phyloP scores from a whole-genome alignment of 2,329 filamentous ascomycete genomes.

The Botrytis squamosa region DNA sequence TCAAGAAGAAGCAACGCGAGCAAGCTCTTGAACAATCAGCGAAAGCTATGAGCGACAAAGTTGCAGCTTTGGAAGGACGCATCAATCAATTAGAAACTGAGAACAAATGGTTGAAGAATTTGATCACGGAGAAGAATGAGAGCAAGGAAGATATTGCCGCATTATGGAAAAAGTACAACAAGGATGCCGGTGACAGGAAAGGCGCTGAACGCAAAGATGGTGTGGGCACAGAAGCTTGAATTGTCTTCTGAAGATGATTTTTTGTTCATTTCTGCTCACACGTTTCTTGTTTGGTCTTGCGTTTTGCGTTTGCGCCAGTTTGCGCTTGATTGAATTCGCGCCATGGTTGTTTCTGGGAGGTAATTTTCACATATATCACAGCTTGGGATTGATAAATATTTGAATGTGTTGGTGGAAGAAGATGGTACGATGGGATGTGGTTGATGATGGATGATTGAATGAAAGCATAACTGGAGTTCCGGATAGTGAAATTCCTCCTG shows the following conservation, averaged over 20 bases:
- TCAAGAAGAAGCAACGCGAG: slow-evolving; percentile 96
- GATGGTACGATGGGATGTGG: background rate
- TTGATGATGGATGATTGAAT: slow-evolving; percentile 10
- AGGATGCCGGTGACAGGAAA: slow-evolving; percentile 38
- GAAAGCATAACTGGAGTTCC: background rate
- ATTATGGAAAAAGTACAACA: slow-evolving; percentile 43
- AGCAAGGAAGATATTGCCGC: slow-evolving; percentile 44
- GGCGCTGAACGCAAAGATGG: slow-evolving; percentile 37
- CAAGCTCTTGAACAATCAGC: slow-evolving; percentile 78
- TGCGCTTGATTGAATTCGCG: slow-evolving; percentile 21
- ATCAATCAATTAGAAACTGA: slow-evolving; percentile 78
- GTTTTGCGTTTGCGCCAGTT: slow-evolving; percentile 25
- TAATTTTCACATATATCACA: background rate
- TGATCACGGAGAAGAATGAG: slow-evolving; percentile 78
- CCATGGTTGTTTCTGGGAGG: background rate
- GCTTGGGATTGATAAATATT: background rate
- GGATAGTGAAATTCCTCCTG: background rate
- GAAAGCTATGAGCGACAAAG: slow-evolving; percentile 81
- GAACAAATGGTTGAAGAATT: slow-evolving; percentile 78
- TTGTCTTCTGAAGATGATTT: slow-evolving; percentile 9
- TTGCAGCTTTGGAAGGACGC: slow-evolving; percentile 67
- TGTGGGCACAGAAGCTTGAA: slow-evolving; percentile 36
- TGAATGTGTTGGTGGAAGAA: background rate
- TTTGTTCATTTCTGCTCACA: background rate
- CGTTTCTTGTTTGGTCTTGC: background rate